Conservation (phyloP, 257 asterid species). For the Solanum appendiculatum region DNA sequence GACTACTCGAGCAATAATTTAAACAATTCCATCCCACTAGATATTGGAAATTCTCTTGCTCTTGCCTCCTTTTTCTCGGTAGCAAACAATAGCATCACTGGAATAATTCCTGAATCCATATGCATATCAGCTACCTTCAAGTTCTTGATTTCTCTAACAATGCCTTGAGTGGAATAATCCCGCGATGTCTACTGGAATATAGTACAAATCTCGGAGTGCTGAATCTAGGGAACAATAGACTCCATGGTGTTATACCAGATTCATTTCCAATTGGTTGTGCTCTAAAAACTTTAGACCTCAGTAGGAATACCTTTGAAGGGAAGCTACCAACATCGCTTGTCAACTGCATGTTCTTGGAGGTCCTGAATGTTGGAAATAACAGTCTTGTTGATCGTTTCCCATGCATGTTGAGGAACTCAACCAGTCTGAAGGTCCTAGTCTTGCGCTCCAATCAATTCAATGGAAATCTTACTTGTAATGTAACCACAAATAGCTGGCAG, state of each 20-base stretch:
- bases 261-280: constrained; percentile 12
- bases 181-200: constrained; percentile 14
- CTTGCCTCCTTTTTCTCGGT: constrained; percentile 15
- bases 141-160: constrained; percentile 43
- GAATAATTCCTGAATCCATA: constrained; percentile 31
- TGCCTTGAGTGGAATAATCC: constrained; percentile 24
- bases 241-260: constrained; percentile 26
- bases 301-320: constrained; percentile 21
- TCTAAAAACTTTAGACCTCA: constrained; percentile 30
- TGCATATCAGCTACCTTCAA: constrained; percentile 15
- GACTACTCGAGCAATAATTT: constrained; percentile 49
- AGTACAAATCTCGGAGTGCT: constrained; percentile 4
- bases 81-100: constrained; percentile 18
- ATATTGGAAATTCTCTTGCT: constrained; percentile 8
- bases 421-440: constrained; percentile 6
- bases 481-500: constrained; percentile 1
- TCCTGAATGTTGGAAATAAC: constrained; percentile 37
- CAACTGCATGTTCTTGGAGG: constrained; percentile 26
- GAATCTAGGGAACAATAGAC: constrained; percentile 23
- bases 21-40: constrained; percentile 17
- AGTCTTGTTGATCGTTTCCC: constrained; percentile 29
- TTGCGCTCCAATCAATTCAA: constrained; percentile 8
- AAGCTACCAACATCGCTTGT: constrained; percentile 27
- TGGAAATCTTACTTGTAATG: constrained; percentile 18
- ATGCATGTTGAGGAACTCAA: not conserved